These are phyloP conservation scores for Phaeotremella fagi DNA, from an alignment of 768 basidiomycete species.

Conservation along the genomic window DNA sequence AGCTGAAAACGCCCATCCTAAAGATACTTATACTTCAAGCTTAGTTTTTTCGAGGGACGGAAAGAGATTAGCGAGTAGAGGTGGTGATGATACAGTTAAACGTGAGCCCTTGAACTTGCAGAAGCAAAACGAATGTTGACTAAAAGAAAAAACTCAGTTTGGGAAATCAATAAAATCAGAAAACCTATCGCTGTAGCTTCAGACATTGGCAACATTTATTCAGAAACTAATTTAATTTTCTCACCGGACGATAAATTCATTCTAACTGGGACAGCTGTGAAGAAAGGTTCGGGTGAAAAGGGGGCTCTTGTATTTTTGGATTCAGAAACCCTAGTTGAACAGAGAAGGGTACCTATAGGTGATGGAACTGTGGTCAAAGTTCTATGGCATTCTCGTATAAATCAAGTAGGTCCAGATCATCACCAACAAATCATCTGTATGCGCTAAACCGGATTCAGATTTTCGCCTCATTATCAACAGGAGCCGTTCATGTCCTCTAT, in stretches of 20 bases:
- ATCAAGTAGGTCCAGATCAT: slow-evolving; percentile 62
- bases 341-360: slow-evolving; percentile 41
- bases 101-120: slow-evolving; percentile 55
- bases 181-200: slow-evolving; percentile 71
- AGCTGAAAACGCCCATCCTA: slow-evolving; percentile 79
- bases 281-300: slow-evolving; percentile 59
- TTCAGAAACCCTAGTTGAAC: slow-evolving; percentile 63
- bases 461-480: slow-evolving; percentile 78
- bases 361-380: slow-evolving; percentile 69
- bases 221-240: slow-evolving; percentile 88
- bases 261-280: slow-evolving; percentile 61
- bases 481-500: slow-evolving; percentile 83
- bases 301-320: slow-evolving; percentile 71
- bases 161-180: slow-evolving; percentile 89
- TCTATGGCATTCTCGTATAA: slow-evolving; percentile 94
- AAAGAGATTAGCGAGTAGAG: slow-evolving; percentile 74
- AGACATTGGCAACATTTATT: slow-evolving; percentile 71
- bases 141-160: slow-evolving; percentile 70
- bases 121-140: no score
- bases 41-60: slow-evolving; percentile 86
- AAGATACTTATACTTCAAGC: slow-evolving; percentile 80
- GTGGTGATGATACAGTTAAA: slow-evolving; percentile 93
- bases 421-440: slow-evolving; percentile 3
- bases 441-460: slow-evolving; percentile 56
- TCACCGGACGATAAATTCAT: slow-evolving; percentile 89